phyloP scores from a whole-genome alignment of 306 rosid species.

The Prunus mume region DNA sequence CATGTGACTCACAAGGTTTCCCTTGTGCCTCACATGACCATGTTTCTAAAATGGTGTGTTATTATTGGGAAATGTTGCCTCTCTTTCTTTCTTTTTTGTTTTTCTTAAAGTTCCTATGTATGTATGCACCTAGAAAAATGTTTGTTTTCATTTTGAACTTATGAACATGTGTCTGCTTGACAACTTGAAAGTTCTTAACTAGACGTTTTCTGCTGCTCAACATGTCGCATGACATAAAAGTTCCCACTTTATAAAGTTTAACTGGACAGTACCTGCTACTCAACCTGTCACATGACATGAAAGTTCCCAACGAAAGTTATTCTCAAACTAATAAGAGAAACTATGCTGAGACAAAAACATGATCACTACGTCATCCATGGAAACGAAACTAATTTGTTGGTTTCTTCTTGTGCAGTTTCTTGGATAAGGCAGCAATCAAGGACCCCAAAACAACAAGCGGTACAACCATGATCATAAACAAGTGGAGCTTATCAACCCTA shows the following conservation, averaged over 20 bases:
- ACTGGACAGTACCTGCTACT: background rate
- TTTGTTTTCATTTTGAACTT: too few relatives aligned
- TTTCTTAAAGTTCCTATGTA: too few relatives aligned
- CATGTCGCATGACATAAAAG: background rate
- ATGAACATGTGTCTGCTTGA: too few relatives aligned
- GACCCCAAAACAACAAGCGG: slow-evolving; percentile 4
- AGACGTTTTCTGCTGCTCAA: too few relatives aligned
- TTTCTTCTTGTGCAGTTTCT: slow-evolving; percentile 45
- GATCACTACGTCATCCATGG: background rate
- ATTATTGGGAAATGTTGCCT: background rate
- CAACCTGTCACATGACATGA: background rate
- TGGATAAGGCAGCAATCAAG: slow-evolving; percentile 78
- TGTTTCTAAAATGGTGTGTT: background rate
- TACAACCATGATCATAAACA: slow-evolving; percentile 17
- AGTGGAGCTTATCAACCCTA: slow-evolving; percentile 65
- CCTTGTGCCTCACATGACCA: background rate
- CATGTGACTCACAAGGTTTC: background rate
- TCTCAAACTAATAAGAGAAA: background rate
- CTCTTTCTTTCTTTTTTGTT: background rate
- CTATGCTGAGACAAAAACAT: too few relatives aligned
- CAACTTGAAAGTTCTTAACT: too few relatives aligned
- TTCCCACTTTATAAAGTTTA: too few relatives aligned
- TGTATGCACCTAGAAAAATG: too few relatives aligned
- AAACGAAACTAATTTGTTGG: background rate
- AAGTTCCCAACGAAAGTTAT: background rate